phyloP scores from a whole-genome alignment of 192 early-diverging fungal genomes.

The Coemansia sp. region DNA sequence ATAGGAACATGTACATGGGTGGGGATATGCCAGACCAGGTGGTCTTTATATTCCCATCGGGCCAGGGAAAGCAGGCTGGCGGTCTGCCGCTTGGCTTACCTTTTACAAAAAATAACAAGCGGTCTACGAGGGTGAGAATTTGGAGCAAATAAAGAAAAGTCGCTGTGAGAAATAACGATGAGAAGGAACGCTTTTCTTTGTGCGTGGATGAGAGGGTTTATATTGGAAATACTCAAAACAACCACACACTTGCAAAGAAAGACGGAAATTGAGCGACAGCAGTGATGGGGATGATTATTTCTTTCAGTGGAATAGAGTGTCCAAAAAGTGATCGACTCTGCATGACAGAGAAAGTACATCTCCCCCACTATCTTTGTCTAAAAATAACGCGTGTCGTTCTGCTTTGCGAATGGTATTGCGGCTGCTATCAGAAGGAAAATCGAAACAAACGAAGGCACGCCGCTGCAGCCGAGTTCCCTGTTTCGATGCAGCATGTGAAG shows the following conservation, averaged over 20 bases:
- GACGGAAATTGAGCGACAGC: constrained; percentile 10
- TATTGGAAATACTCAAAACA: constrained; percentile 37
- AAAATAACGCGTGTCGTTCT: constrained; percentile 18
- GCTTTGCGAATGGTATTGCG: not conserved
- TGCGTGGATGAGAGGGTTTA: constrained; percentile 24
- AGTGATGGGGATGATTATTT: not conserved
- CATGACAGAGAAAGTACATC: constrained; percentile 20
- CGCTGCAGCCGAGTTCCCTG: not conserved
- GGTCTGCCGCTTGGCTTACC: constrained; percentile 11
- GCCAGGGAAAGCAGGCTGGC: constrained; percentile 1
- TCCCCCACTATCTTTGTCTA: constrained; percentile 11
- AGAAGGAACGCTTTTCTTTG: constrained; percentile 32
- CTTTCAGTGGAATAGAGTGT: constrained; percentile 15
- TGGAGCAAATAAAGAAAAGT: constrained; percentile 32
- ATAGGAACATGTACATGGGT: constrained; percentile 1
- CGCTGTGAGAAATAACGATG: constrained; percentile 48
- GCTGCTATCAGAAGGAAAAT: not conserved
- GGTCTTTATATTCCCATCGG: constrained; percentile 15
- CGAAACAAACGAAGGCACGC: constrained; percentile 2
- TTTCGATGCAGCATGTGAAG: constrained; percentile 13
- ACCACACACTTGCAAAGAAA: constrained; percentile 10
- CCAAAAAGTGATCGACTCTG: constrained; percentile 35
- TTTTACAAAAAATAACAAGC: constrained; percentile 34
- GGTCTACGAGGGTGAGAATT: constrained; percentile 25
- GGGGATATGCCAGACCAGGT: constrained; percentile 25